phyloP scores from a whole-genome alignment of 257 asterid genomes.

The Solanum dulcamara region DNA sequence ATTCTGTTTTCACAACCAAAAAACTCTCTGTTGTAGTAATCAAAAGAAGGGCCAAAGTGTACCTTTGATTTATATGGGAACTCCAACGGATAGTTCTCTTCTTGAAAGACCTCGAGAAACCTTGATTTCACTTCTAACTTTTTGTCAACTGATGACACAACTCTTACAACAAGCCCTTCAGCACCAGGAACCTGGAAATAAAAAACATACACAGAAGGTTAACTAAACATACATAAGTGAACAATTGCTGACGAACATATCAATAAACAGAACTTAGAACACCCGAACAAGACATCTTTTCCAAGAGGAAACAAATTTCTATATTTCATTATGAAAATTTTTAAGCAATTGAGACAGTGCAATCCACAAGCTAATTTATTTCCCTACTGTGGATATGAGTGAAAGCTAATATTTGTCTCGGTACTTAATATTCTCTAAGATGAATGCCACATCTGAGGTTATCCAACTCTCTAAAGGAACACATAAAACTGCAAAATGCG shows the following conservation, averaged over 20 bases:
- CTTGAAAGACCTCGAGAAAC: constrained; percentile 82
- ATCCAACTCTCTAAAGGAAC: neutral
- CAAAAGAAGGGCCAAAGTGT: neutral
- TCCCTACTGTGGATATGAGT: neutral
- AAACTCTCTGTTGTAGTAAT: neutral
- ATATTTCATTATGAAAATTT: neutral
- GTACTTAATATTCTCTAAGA: neutral
- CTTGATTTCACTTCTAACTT: constrained; percentile 91
- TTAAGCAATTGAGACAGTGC: neutral
- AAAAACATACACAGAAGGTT: neutral
- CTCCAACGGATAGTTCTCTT: constrained; percentile 76
- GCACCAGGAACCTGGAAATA: constrained; percentile 79
- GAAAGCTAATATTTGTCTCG: neutral
- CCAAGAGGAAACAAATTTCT: neutral
- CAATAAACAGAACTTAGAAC: neutral
- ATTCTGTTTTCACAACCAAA: neutral
- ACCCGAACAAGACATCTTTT: neutral
- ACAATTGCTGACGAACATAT: neutral
- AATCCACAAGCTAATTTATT: neutral
- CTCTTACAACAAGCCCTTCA: constrained; percentile 89
- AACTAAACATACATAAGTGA: neutral
- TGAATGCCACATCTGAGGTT: neutral
- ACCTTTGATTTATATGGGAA: constrained; percentile 94
- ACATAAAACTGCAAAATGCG: neutral
- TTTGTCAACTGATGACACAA: constrained; percentile 96